Percentiles rank a stretch among this genome's conserved stretches.
Evolutionary conservation across 176 grass and related monocot genomes (phyloP).

Genomic region (Hordeum marinum): DNA sequence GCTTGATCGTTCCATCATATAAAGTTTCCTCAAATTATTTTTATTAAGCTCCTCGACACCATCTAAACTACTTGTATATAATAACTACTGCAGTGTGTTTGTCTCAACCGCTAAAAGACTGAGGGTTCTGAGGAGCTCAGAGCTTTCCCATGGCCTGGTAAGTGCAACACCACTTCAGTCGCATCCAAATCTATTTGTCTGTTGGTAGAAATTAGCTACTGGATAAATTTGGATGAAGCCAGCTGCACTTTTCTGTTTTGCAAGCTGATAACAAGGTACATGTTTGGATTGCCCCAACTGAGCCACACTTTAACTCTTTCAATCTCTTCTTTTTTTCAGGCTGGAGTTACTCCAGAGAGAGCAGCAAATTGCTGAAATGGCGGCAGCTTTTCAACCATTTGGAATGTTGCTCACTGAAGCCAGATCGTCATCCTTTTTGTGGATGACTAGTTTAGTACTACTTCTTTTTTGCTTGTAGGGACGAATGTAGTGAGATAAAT

Average conservation of each 20-base stretch:
- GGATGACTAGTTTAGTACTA: neutral
- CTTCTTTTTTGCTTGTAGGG: conserved; percentile 27
- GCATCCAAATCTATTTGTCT: neutral
- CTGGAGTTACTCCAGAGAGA: conserved; percentile 17
- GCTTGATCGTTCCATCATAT: conserved; percentile 18
- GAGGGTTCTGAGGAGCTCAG: conserved; percentile 87
- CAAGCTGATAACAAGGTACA: neutral
- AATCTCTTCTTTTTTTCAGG: conserved; percentile 16
- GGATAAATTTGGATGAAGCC: neutral
- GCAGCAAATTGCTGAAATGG: conserved; percentile 20
- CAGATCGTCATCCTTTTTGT: neutral
- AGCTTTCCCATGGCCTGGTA: conserved; percentile 58
- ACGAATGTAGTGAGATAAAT: conserved; percentile 32
- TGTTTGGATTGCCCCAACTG: conserved; percentile 18
- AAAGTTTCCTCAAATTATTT: neutral
- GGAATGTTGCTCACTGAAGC: conserved; percentile 13
- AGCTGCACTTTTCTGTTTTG: neutral
- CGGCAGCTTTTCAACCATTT: conserved; percentile 9
- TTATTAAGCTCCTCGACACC: neutral
- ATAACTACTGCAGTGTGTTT: conserved; percentile 62
- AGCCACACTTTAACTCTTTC: neutral
- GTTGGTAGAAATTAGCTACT: neutral
- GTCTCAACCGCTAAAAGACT: conserved; percentile 71
- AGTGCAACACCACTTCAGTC: neutral
- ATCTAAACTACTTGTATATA: conserved; percentile 32